These are phyloP conservation scores for Candida coquimbonensis DNA, from an alignment of 805 yeast genomes.

Conservation along the genomic window DNA sequence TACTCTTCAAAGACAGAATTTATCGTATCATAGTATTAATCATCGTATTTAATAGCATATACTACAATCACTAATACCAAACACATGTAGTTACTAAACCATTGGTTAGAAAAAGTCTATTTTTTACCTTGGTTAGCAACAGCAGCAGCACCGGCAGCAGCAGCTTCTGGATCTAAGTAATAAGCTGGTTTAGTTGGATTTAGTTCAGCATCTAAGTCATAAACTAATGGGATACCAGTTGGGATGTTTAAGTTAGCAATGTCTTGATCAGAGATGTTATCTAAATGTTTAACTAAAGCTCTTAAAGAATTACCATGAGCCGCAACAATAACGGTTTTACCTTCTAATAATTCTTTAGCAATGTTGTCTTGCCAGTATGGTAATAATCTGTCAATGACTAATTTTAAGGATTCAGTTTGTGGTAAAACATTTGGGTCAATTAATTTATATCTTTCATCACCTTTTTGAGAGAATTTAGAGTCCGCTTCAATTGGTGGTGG, in stretches of 20 bases:
- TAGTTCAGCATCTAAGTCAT: conserved; percentile 82
- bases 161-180: conserved; percentile 99
- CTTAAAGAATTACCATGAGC: conserved; percentile 99
- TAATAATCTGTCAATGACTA: conserved; percentile 91
- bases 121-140: conserved; percentile 95
- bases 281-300: conserved; percentile 93
- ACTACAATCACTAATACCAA: no score
- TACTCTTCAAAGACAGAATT: no score
- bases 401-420: conserved; percentile 87
- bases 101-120: conserved; percentile 15
- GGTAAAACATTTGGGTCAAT: conserved; percentile 85
- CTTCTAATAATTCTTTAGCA: conserved; percentile 73
- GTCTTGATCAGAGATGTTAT: conserved; percentile 83
- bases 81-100: neutral
- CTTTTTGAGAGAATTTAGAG: conserved; percentile 76
- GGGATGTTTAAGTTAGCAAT: conserved; percentile 95
- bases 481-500: conserved; percentile 82
- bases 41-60: no score
- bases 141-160: conserved; percentile 99
- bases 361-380: conserved; percentile 96
- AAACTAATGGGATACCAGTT: conserved; percentile 97
- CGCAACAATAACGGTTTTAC: conserved; percentile 87
- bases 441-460: conserved; percentile 79
- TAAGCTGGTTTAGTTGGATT: conserved; percentile 89
- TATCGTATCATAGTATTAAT: no score